Evolutionary conservation across 768 basidiomycete species (phyloP).

Genomic region (Xerocomus spinulosus): DNA sequence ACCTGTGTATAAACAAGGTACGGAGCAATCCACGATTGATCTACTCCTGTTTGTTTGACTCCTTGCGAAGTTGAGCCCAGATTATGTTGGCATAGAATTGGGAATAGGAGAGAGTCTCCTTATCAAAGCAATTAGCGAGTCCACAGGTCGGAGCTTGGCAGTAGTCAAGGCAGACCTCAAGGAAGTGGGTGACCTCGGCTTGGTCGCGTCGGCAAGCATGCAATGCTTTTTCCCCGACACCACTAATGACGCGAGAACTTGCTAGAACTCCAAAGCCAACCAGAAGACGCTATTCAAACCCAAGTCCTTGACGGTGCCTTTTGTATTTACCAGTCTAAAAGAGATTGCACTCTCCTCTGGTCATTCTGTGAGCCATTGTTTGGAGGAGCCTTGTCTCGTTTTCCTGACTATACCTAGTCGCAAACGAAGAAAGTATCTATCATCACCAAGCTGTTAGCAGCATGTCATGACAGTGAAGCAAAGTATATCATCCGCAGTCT

Average conservation of each 20-base stretch:
- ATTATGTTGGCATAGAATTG: constrained; percentile 91
- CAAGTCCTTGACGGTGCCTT: constrained; percentile 81
- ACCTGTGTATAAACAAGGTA: constrained; percentile 95
- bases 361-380: constrained; percentile 55
- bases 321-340: constrained; percentile 83
- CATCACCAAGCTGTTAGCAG: constrained; percentile 89
- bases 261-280: constrained; percentile 87
- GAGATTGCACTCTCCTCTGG: constrained; percentile 88
- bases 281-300: constrained; percentile 95
- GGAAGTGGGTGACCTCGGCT: constrained; percentile 91
- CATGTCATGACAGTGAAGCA: constrained; percentile 88
- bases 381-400: background rate
- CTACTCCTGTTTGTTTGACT: background rate
- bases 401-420: constrained; percentile 47
- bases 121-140: constrained; percentile 92
- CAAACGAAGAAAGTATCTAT: constrained; percentile 94
- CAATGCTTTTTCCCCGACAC: background rate
- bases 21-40: constrained; percentile 19
- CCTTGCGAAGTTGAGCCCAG: constrained; percentile 72
- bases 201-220: constrained; percentile 84
- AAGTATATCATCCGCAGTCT: constrained; percentile 95
- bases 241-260: background rate
- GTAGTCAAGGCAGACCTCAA: constrained; percentile 89
- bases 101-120: constrained; percentile 95
- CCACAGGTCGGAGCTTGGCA: constrained; percentile 81